phyloP scores from a whole-genome alignment of 2,329 filamentous ascomycete genomes.

The Cytospora chrysosperma region DNA sequence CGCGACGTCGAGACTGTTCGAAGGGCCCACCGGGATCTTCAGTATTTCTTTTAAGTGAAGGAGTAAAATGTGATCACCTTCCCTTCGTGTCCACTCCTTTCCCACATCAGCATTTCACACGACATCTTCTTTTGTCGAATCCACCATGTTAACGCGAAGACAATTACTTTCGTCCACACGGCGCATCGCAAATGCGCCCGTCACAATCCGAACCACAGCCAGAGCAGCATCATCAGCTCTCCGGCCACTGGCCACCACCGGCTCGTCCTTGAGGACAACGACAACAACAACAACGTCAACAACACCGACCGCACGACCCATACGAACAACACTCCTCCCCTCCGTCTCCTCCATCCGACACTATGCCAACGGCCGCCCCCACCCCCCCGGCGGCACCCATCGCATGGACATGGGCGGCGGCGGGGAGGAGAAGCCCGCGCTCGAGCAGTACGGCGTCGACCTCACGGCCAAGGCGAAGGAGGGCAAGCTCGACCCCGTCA shows the following conservation, averaged over 20 bases:
- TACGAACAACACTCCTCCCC: conserved; percentile 36
- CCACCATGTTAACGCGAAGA: conserved; percentile 40
- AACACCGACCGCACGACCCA: not conserved
- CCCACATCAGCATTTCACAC: not conserved
- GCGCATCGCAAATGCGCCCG: conserved; percentile 34
- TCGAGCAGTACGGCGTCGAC: conserved; percentile 90
- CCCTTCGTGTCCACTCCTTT: not conserved
- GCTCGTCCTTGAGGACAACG: not conserved
- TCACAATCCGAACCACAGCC: conserved; percentile 29
- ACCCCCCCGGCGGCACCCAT: conserved; percentile 88
- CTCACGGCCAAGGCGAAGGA: conserved; percentile 80
- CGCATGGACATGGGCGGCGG: conserved; percentile 80
- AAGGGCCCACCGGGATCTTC: not conserved
- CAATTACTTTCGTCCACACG: conserved; percentile 38
- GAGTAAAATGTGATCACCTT: not conserved
- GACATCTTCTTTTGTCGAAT: not conserved
- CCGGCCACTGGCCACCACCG: conserved; percentile 9
- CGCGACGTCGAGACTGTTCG: not conserved
- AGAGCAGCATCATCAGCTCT: conserved; percentile 25
- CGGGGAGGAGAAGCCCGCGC: conserved; percentile 74
- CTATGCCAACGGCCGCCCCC: conserved; percentile 72
- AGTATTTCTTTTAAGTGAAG: not conserved
- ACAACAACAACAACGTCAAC: not conserved
- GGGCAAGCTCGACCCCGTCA: conserved; percentile 93
- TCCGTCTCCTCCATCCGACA: conserved; percentile 43